Evolutionary conservation across 139 green algal species (phyloP), one percentile per base, ranked within the genome.

Genomic region (Tetraselmis chui): DNA sequence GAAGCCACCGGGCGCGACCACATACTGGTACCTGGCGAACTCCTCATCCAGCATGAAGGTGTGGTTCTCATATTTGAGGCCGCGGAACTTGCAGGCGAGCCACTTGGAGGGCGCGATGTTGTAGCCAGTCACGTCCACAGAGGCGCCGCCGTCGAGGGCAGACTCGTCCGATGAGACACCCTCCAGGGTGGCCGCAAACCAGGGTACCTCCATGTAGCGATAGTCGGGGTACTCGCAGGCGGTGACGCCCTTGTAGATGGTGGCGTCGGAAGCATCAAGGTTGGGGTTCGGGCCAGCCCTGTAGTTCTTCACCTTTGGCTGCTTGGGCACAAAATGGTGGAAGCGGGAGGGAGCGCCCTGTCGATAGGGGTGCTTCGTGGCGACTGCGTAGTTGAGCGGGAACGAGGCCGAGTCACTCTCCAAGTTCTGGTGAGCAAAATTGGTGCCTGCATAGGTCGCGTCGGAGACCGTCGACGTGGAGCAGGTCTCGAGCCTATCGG

Each of bases 101-200:
- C 78, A 86, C 78, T 83, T 32, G 30, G 27, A 81, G 29, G 84
- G 84, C 29, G 83, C 83, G 74, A 83, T 32, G 79, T 80, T 80
- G 83, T 80, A 86, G 31, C 83, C 83, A 32, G 59, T 80, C 22
- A 83, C 79, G 2, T 31, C 45, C 23, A 84, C 75, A 24, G 5
- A 18, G 23, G 67, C n/a, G 26, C 45, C 76, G 75, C 79, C 82
- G 28, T 85, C 77, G 59, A 85, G 82, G 23, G 26, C 24, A 2
- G 26, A 78, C 11, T 45, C 22, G 26, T 81, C 29, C 29, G 45
- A 79, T 2, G 83, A 77, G 18, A 29, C 77, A 31, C 45, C n/a
- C 74, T 81, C 31, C 23, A 81, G 31, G n/a, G 81, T 84, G 22
- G 59, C 28, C 22, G 76, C 28, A 18, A 82, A 31, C 82, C 76